phyloP scores from a whole-genome alignment of 2,329 filamentous ascomycete genomes.

The Lecanosticta acicola region DNA sequence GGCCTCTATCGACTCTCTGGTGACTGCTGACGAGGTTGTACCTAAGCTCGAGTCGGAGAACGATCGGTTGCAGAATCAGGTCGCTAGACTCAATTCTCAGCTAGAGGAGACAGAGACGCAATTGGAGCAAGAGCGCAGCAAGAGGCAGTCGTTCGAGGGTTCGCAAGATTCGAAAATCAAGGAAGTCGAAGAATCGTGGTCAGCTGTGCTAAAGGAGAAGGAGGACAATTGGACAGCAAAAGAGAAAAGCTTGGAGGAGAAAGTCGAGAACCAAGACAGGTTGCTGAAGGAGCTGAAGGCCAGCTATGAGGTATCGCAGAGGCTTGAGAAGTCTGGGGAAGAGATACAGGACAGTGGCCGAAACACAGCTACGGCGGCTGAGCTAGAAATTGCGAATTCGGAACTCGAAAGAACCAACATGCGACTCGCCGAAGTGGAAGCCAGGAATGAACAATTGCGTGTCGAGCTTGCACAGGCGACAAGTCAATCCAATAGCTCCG shows the following conservation, averaged over 20 bases:
- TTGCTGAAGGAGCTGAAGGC: slow-evolving; percentile 92
- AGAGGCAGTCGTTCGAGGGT: slow-evolving; percentile 69
- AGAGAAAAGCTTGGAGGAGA: slow-evolving; percentile 85
- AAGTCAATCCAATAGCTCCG: slow-evolving; percentile 58
- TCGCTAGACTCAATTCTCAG: slow-evolving; percentile 69
- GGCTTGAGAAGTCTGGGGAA: slow-evolving; percentile 66
- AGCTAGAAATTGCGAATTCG: slow-evolving; percentile 86
- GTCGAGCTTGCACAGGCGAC: slow-evolving; percentile 86
- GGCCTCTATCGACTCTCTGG: slow-evolving; percentile 88
- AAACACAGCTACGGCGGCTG: slow-evolving; percentile 71
- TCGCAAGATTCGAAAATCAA: slow-evolving; percentile 74
- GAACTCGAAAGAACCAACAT: slow-evolving; percentile 86
- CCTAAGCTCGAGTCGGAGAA: slow-evolving; percentile 88
- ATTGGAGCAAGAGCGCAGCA: slow-evolving; percentile 69
- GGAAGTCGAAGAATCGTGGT: slow-evolving; percentile 86
- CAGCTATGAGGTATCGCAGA: slow-evolving; percentile 91
- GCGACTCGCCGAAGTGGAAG: slow-evolving; percentile 82
- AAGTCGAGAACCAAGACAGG: slow-evolving; percentile 88
- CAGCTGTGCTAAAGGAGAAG: slow-evolving; percentile 84
- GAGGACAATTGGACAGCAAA: slow-evolving; percentile 94
- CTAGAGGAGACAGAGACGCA: slow-evolving; percentile 76
- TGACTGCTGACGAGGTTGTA: slow-evolving; percentile 85
- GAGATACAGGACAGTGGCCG: slow-evolving; percentile 52
- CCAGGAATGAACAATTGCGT: slow-evolving; percentile 86
- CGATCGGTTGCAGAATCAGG: slow-evolving; percentile 72